A percentile compares a stretch with the other conserved stretches of the same genome.
phyloP scores from a whole-genome alignment of 2,329 filamentous ascomycete genomes.

The Colletotrichum acutatum region DNA sequence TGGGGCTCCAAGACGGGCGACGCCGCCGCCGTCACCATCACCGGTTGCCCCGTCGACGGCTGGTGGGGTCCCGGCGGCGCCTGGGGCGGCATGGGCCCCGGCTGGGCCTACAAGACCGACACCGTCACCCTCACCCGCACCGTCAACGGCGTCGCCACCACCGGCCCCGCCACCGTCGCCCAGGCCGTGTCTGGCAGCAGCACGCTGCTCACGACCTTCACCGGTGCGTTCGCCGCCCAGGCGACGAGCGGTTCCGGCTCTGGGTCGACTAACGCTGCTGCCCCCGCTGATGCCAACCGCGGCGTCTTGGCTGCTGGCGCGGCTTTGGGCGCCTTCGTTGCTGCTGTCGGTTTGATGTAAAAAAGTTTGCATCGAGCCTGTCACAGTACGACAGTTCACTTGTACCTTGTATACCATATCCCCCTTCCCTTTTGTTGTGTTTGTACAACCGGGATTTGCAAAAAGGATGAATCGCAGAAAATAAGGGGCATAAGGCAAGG shows the following conservation, averaged over 20 bases:
- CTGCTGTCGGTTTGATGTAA: slow-evolving; percentile 38
- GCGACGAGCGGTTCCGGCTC: slow-evolving; percentile 27
- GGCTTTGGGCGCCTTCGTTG: slow-evolving; percentile 36
- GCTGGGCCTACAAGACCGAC: slow-evolving; percentile 39
- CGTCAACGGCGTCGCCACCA: slow-evolving; percentile 3
- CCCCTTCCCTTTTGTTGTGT: slow-evolving; percentile 5
- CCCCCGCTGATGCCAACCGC: slow-evolving; percentile 18
- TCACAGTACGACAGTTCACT: background rate
- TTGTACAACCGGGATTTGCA: slow-evolving; percentile 8
- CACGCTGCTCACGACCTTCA: slow-evolving; percentile 37
- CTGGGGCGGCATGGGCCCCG: slow-evolving; percentile 35
- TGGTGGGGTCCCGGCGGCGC: slow-evolving; percentile 39
- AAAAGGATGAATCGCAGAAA: slow-evolving; percentile 12
- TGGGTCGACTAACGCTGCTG: slow-evolving; percentile 11
- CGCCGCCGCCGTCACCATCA: slow-evolving; percentile 39
- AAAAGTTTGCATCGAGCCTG: background rate
- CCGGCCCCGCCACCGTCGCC: slow-evolving; percentile 16
- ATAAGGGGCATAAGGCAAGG: slow-evolving; percentile 4
- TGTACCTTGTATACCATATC: slow-evolving; percentile 21
- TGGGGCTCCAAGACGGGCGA: slow-evolving; percentile 35
- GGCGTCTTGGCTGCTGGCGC: slow-evolving; percentile 35
- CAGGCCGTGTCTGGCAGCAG: slow-evolving; percentile 38
- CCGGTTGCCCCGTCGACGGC: slow-evolving; percentile 41
- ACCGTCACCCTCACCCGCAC: slow-evolving; percentile 38
- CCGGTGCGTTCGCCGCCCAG: slow-evolving; percentile 28